phyloP scores from a whole-genome alignment of 176 grass and related monocot genomes.

The Oryza rufipogon region DNA sequence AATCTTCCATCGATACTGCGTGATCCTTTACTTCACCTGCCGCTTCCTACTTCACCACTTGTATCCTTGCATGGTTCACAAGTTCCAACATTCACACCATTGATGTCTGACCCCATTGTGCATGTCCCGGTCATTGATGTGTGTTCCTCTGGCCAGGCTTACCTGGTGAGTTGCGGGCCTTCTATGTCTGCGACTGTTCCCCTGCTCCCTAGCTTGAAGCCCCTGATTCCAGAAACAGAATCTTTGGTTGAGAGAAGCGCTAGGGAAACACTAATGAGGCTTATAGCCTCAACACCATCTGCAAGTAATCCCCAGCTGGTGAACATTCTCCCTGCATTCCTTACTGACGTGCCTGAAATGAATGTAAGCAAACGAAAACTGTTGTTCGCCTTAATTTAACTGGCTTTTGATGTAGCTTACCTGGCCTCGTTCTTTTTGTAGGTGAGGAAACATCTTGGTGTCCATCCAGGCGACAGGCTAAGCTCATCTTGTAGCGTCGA shows the following conservation, averaged over 20 bases:
- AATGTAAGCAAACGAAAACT: conserved; percentile 41
- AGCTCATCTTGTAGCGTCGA: conserved; percentile 32
- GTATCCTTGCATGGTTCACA: conserved; percentile 70
- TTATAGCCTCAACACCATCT: conserved; percentile 68
- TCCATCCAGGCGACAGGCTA: conserved; percentile 15
- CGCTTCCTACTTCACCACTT: conserved; percentile 67
- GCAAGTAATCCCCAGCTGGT: conserved; percentile 45
- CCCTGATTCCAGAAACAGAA: conserved; percentile 71
- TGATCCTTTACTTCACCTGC: conserved; percentile 65
- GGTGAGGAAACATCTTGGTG: conserved; percentile 46
- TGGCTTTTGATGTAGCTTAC: conserved; percentile 13
- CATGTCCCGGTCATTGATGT: conserved; percentile 90
- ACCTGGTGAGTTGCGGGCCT: conserved; percentile 84
- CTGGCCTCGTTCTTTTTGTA: conserved; percentile 19
- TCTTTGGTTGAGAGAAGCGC: conserved; percentile 79
- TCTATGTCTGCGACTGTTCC: conserved; percentile 70
- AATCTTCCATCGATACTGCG: conserved; percentile 56
- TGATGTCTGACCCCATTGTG: conserved; percentile 98
- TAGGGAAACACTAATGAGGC: conserved; percentile 86
- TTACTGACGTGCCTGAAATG: conserved; percentile 46
- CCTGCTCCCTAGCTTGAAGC: conserved; percentile 63
- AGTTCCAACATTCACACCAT: conserved; percentile 71
- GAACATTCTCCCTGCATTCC: conserved; percentile 55
- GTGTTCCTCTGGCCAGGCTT: conserved; percentile 83
- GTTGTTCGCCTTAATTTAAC: background rate